Evolutionary conservation across 768 basidiomycete genomes (phyloP), one percentile per base, ranked within the genome.

Genomic region (Boletus reticulatus): DNA sequence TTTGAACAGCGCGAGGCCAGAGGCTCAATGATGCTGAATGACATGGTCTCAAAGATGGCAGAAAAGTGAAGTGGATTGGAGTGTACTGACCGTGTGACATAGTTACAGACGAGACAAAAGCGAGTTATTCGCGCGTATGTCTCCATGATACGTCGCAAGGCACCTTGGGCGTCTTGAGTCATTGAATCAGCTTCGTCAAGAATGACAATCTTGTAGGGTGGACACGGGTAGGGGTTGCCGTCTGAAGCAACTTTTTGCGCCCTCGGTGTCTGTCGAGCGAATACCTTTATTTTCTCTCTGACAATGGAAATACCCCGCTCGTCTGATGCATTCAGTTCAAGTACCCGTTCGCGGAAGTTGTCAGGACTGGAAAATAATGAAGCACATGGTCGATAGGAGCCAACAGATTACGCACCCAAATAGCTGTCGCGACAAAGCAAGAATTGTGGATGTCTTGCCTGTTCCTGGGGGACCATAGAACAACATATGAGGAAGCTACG

Each of bases 381-480:
- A 38, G 38, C 14, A 42, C 2, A n/a, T 9, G 31, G 50, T 22
- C 8, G 5, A 58, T 24, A 36, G 48, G n/a, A 24, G 10, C 22
- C 19, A 48, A 42, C n/a, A 19, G 6, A 16, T 12, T 39, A 63
- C 84, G 59, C 60, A 94, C 90, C 97, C 97, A 70, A 96, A 99
- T 20, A 99, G 81, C 72, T 99, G 94, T 50, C 95, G 78, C 36
- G 96, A 79, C 49, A 99, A 78, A 19, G 97, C 97, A 22, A 99
- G 84, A 62, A 99, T 98, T 1, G 97, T 98, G 41, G 93, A 96
- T 13, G 97, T 99, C 73, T 99, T 99, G 41, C 97, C 97, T 13
- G 96, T 98, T 32, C 97, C 97, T 16, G 97, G 97, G 31, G 97
- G 97, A 1, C 97, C 97, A 62, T 99, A 99, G 78, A 99, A 99